Base-by-base conservation (phyloP, 257 asterid species). In the Primulina huaijiensis region DNA sequence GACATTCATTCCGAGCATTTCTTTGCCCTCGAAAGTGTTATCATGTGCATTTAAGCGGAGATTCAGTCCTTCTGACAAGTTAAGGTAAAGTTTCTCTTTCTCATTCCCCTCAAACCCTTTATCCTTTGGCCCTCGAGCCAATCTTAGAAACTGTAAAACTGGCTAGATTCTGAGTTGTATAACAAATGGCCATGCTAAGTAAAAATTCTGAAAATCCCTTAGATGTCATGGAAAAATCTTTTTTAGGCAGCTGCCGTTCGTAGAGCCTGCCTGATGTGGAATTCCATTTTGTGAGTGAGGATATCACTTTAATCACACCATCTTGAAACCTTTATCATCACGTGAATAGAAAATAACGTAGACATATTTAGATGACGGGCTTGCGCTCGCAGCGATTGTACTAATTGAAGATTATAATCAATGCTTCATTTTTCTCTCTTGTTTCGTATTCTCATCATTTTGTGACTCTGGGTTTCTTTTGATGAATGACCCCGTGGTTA, bases 41-140 rank as follows among this genome's bases (percentile, higher is more conserved):
- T 83, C 94, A 33, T 84, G 89, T 76, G 88, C 95, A 68, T 90
- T 92, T 75, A 92, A 92, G 82, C 85, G 98, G 69, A 83, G 86
- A 74, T 83, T 90, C 77, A 81, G 87, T 75, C 95, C 95, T 58
- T 81, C 88, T 14, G 97, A 90, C 83, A 92, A 92, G 87, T 77
- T 86, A 86, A 92, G 98, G 98, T 89, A 74, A 70, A 60, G 29
- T 33, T 59, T 31, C 72, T 20, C 68, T 70, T 1, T 37, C 81
- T 60, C 67, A 46, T 63, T 59, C 62, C 58, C 27, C 68, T 50
- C 40, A 25, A 21, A 8, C 65, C 14, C 67, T 17, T 31, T 21
- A 55, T 20, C 19, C 6, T 46, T 46, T 14, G 52, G 52, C 19
- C 19, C 19, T 46, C 19, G 9, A 4, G 53, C 53, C 53, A 11